Evolutionary conservation across 305 asterid genomes (phyloP).

Genomic region (Stenogyne calaminthoides): DNA sequence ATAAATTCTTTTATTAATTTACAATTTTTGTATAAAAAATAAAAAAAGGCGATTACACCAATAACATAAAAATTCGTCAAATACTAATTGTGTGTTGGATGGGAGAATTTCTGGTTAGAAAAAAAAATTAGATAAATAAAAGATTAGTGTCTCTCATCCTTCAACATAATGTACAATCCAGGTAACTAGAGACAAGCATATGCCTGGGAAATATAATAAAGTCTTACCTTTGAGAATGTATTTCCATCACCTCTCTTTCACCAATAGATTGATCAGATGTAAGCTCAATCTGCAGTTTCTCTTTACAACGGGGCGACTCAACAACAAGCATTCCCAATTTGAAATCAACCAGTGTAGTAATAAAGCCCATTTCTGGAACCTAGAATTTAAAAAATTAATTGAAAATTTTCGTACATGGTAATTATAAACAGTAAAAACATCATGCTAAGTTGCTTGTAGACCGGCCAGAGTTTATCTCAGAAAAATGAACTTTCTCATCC

Average conservation of each 20-base stretch:
- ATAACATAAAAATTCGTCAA: not conserved
- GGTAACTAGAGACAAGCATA: not conserved
- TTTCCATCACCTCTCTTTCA: slow-evolving; percentile 58
- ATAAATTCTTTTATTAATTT: not conserved
- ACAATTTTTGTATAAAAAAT: not conserved
- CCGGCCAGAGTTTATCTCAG: no score
- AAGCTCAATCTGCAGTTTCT: slow-evolving; percentile 70
- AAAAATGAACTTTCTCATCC: no score
- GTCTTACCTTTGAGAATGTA: slow-evolving; percentile 66
- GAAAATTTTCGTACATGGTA: slow-evolving; percentile 17
- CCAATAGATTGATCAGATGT: slow-evolving; percentile 39
- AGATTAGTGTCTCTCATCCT: not conserved
- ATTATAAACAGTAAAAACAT: not conserved
- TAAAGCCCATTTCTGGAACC: slow-evolving; percentile 89
- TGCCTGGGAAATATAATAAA: no score
- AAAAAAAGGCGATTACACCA: not conserved
- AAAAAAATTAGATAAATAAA: not conserved
- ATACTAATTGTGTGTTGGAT: not conserved
- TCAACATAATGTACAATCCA: not conserved
- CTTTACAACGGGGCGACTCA: slow-evolving; percentile 80
- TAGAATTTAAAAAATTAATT: slow-evolving; percentile 29
- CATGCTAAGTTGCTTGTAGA: no score
- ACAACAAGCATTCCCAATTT: slow-evolving; percentile 69
- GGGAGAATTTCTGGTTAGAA: not conserved
- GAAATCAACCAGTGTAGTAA: slow-evolving; percentile 73